Evolutionary conservation across 1,284 basidiomycete genomes (phyloP), one percentile per base, ranked within the genome.

Genomic region (Termitomyces sp.): DNA sequence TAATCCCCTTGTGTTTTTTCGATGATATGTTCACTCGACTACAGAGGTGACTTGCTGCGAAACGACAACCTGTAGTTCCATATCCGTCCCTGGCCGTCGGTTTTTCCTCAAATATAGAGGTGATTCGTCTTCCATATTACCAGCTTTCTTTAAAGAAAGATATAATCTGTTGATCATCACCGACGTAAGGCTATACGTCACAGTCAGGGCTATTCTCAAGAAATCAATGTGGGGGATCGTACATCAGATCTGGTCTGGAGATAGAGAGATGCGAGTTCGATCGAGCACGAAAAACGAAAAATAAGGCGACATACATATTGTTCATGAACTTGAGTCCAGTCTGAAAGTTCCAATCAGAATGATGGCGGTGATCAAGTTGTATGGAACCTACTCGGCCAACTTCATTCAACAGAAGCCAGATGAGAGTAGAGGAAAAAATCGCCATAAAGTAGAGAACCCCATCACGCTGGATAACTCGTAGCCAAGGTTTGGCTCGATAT

Each of bases 91-190:
- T 26, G 31, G 38, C 36, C 26, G 38, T 30, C 21, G 15, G 19
- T 15, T n/a, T 26, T 39, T 53, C 5, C 47, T 31, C 17, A 53
- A n/a, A 38, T 39, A 50, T n/a, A 50, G 36, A 42, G 9, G 17
- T 1, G 17, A 43, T 48, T 38, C 30, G 17, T 38, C 34, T 15
- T 50, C 42, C 24, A 39, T 50, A 12, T 26, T 43, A 10, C 62
- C 62, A 21, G 56, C 58, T 33, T 57, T 31, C 48, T 62, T 60
- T 36, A 62, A 40, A 30, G 61, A 60, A 2, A 62, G 54, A 31
- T 62, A 62, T 39, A 62, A 43, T 26, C 61, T 44, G 38, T 60
- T 63, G 52, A 62, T 54, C 61, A 63, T 60, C 19, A 62, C 52
- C 0, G 62, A 40, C 13, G 61, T 63, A 33, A 62, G 59, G 28